Evolutionary conservation across 768 basidiomycete species (phyloP).

Genomic region (Rhodosporidiobolus odoratus): DNA sequence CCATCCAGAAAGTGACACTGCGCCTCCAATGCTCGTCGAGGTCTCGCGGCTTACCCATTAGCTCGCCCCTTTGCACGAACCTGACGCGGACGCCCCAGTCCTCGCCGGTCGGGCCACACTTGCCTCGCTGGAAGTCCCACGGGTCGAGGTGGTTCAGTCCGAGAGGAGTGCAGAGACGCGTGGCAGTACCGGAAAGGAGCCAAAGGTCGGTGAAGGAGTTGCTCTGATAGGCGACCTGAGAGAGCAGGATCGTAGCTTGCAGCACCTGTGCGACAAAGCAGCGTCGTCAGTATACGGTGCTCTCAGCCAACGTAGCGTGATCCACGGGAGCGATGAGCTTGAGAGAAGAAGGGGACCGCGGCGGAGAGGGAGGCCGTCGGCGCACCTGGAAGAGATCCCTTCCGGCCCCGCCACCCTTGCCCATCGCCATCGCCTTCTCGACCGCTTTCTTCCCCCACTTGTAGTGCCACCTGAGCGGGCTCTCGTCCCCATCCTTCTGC

Average conservation of each 20-base stretch:
- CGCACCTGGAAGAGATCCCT: slow-evolving; percentile 30
- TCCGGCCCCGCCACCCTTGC: background rate
- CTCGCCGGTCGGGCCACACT: slow-evolving; percentile 3
- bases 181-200: slow-evolving; percentile 27
- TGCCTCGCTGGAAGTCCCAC: slow-evolving; percentile 21
- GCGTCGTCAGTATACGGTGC: background rate
- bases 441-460: slow-evolving; percentile 1
- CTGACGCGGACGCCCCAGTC: slow-evolving; percentile 29
- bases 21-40: slow-evolving; percentile 32
- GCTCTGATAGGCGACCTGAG: slow-evolving; percentile 23
- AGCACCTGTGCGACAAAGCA: slow-evolving; percentile 10
- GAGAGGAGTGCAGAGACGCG: slow-evolving; percentile 31
- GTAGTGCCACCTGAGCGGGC: slow-evolving; percentile 24
- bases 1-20: slow-evolving; percentile 30
- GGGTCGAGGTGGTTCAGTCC: slow-evolving; percentile 34
- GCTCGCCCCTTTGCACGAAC: slow-evolving; percentile 2
- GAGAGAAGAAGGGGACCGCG: background rate
- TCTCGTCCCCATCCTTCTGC: slow-evolving; percentile 10
- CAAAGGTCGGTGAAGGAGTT: slow-evolving; percentile 30
- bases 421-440: background rate
- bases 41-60: slow-evolving; percentile 6
- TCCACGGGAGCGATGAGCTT: background rate
- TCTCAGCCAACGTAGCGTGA: background rate
- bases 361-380: background rate
- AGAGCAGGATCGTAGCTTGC: slow-evolving; percentile 23